These are phyloP conservation scores for Solanum pimpinellifolium DNA, from an alignment of 257 asterid genomes.

Conservation along the genomic window DNA sequence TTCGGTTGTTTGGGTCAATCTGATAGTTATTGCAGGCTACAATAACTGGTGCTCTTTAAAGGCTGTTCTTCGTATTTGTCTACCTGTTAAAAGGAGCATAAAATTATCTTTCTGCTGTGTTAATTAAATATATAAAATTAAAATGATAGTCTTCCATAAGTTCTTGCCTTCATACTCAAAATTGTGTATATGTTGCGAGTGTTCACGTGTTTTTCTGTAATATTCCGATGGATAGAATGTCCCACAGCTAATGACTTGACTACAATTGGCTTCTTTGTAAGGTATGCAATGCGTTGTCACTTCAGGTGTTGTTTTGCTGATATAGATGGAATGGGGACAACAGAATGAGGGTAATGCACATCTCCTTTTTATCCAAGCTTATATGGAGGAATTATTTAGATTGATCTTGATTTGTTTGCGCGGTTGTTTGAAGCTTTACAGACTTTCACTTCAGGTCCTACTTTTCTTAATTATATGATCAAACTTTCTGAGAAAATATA, in stretches of 20 bases:
- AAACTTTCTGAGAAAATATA: conserved; percentile 51
- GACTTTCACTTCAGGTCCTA: conserved; percentile 90
- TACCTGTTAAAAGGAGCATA: neutral
- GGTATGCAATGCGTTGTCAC: neutral
- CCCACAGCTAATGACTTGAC: neutral
- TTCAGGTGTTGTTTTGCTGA: conserved; percentile 4
- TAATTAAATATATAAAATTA: neutral
- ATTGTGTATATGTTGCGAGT: neutral
- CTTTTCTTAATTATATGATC: conserved; percentile 66
- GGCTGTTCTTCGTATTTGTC: too few species aligned
- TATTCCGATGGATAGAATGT: neutral
- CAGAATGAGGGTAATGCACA: conserved; percentile 62
- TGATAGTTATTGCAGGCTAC: too few species aligned
- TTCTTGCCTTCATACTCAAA: neutral
- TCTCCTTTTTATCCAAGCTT: neutral
- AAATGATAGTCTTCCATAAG: neutral
- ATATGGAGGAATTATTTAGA: neutral
- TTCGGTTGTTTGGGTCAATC: too few species aligned
- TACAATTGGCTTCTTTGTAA: neutral
- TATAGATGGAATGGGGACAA: conserved; percentile 98
- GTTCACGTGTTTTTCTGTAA: neutral
- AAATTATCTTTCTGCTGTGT: too few species aligned
- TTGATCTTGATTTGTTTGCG: conserved; percentile 13
- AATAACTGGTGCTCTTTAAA: too few species aligned
- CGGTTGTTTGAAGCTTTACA: conserved; percentile 54